Percentiles rank a stretch among this genome's conserved stretches.
Conservation (phyloP, 352 stramenopile species). For the Pythium guiyangense region DNA sequence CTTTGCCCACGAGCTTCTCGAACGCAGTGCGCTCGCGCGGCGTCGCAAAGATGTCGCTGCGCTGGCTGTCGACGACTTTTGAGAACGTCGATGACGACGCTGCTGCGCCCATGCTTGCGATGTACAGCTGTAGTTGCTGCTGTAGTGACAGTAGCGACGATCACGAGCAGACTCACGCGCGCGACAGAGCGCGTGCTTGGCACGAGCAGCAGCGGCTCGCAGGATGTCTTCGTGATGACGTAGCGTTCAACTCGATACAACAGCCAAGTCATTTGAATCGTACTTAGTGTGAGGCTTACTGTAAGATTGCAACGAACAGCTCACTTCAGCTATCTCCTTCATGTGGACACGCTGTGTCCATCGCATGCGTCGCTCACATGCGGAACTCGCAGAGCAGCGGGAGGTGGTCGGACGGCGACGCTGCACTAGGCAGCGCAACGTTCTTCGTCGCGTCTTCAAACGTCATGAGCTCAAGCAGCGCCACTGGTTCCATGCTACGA, state of each 20-base stretch:
- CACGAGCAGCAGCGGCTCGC: too few relatives aligned
- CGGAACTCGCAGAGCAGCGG: conserved; percentile 68
- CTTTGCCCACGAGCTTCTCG: conserved; percentile 66
- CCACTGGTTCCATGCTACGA: conserved; percentile 31
- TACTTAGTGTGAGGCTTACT: too few relatives aligned
- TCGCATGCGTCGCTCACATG: conserved; percentile 10
- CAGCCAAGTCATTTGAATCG: too few relatives aligned
- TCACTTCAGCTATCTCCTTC: not conserved
- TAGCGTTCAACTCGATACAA: too few relatives aligned
- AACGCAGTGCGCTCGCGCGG: conserved; percentile 48
- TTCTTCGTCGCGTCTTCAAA: conserved; percentile 51
- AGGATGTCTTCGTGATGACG: too few relatives aligned
- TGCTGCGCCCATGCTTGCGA: conserved; percentile 33
- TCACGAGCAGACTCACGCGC: too few relatives aligned
- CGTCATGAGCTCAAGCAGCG: conserved; percentile 74
- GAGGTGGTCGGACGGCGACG: conserved; percentile 75
- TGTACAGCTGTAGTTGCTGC: not conserved
- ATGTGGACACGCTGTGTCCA: not conserved
- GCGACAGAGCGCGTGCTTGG: too few relatives aligned
- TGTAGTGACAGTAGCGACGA: not conserved
- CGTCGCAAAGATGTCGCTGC: conserved; percentile 37
- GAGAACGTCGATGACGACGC: conserved; percentile 23
- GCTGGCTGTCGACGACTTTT: conserved; percentile 11
- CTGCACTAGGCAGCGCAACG: conserved; percentile 53
- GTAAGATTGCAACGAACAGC: not conserved